Base-by-base conservation (phyloP, 176 grass and related monocot species). In the Triticum turgidum region DNA sequence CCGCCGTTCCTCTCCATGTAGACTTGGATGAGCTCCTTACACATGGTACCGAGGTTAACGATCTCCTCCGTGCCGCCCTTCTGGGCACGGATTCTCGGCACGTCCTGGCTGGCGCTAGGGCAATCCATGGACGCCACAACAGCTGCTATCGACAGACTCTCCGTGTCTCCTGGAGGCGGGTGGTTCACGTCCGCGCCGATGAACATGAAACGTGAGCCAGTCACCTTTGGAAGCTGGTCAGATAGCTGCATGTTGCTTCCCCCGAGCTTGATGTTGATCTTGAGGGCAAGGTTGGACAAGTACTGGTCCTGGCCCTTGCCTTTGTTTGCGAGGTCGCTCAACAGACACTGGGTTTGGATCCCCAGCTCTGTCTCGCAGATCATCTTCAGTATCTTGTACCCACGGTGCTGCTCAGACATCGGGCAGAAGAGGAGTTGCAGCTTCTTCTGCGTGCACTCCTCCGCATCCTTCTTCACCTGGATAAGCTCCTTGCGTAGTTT, bases 141-240 rank as follows among this genome's bases (percentile, higher is more conserved):
- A 3, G 80, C 92, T 34, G 89, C 92, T 1, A 94, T 94, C 12
- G 89, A 94, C 2, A 62, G 89, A 81, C 92, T 94, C 49, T 78
- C 69, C 59, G 77, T 64, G 33, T 94, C 71, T 69, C 83, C 42
- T 0, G 82, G 72, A 18, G 92, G 80, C 2, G 92, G 92, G 54
- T 94, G 89, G 79, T 94, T 94, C 76, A 94, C 89, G 9, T 94
- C 92, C 4, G 89, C 86, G n/a, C 89, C 92, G 20, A 93, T 91
- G 89, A 93, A 77, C 92, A 91, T 93, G 86, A 86, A 94, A 4
- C 73, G 80, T 24, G 5, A 27, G 21, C 56, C 86, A 15, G 37
- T 17, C 20, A 94, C 18, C 54, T 61, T 83, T 10, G 92, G 92
- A 54, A 94, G 74, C 14, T 76, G 6, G 22, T 80, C 82, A 32